Percentiles rank a stretch among this genome's conserved stretches.
These are phyloP conservation scores for Exophiala aquamarina DNA, from an alignment of 2,329 filamentous ascomycete genomes.

Conservation along the genomic window DNA sequence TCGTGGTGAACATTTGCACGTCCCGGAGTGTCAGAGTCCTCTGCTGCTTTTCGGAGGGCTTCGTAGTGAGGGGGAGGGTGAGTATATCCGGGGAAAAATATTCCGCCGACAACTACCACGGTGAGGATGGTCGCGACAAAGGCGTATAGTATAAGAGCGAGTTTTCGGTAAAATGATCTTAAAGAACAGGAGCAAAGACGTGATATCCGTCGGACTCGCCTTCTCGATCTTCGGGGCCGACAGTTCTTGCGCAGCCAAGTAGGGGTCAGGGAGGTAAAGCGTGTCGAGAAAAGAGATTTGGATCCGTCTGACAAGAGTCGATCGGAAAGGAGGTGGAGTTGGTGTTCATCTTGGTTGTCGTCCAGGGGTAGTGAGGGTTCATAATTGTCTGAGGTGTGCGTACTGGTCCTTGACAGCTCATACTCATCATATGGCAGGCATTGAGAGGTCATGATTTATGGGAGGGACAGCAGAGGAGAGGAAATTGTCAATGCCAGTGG, in stretches of 20 bases:
- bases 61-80: constrained; percentile 54
- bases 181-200: constrained; percentile 13
- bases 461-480: no score
- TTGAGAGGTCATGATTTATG: constrained; percentile 16
- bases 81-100: constrained; percentile 59
- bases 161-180: constrained; percentile 20
- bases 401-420: constrained; percentile 20
- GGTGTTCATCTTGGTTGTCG: constrained; percentile 14
- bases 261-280: constrained; percentile 13
- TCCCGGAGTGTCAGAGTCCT: constrained; percentile 35
- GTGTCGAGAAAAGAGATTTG: constrained; percentile 9
- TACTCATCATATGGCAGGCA: constrained; percentile 16
- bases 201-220: constrained; percentile 7
- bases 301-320: constrained; percentile 1
- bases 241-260: constrained; percentile 20
- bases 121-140: constrained; percentile 26
- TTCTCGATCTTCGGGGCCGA: constrained; percentile 7
- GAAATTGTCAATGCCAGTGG: no score
- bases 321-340: constrained; percentile 15
- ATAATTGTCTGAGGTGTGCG: constrained; percentile 11
- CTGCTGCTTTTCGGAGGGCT: constrained; percentile 34
- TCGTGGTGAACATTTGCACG: constrained; percentile 58
- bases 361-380: constrained; percentile 9
- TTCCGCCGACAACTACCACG: constrained; percentile 44
- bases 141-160: constrained; percentile 20